These are phyloP conservation scores for Paramecium sexaurelia DNA, from an alignment of 73 alveolate species.

Conservation along the genomic window DNA sequence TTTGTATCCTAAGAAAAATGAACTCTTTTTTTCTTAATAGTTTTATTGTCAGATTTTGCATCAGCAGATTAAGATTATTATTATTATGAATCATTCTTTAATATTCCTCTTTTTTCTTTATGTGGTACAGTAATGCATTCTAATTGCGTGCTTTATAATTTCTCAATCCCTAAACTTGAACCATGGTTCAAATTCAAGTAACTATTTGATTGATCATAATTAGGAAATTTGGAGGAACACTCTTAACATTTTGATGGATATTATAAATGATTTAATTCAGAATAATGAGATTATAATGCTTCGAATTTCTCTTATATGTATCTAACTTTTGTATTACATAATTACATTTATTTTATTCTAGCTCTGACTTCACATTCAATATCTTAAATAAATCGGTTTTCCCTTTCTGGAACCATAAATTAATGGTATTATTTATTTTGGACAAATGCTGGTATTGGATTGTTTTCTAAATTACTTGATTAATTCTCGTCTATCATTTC, in stretches of 20 bases:
- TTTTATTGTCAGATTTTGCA: background rate
- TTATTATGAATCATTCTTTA: background rate
- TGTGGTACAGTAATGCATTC: constrained; percentile 21
- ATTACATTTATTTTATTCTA: background rate
- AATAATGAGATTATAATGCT: background rate
- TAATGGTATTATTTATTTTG: background rate
- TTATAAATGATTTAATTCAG: background rate
- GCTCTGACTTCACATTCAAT: constrained; percentile 9
- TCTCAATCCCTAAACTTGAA: background rate
- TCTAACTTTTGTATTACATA: background rate
- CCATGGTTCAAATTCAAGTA: background rate
- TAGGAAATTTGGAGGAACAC: background rate
- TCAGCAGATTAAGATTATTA: background rate
- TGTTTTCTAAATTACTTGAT: constrained; percentile 32
- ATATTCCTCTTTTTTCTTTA: background rate
- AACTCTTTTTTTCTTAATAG: background rate
- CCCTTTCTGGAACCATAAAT: background rate
- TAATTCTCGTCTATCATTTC: background rate
- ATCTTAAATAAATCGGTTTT: constrained; percentile 16
- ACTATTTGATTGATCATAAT: background rate
- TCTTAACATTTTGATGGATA: background rate
- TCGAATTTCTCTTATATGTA: background rate
- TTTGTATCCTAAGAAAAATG: constrained; percentile 27
- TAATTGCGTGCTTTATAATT: background rate
- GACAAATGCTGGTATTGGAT: constrained; percentile 19